Percentiles rank a stretch among this genome's conserved stretches.
phyloP scores from a whole-genome alignment of 83 land plant genomes.

The Larix sibirica region DNA sequence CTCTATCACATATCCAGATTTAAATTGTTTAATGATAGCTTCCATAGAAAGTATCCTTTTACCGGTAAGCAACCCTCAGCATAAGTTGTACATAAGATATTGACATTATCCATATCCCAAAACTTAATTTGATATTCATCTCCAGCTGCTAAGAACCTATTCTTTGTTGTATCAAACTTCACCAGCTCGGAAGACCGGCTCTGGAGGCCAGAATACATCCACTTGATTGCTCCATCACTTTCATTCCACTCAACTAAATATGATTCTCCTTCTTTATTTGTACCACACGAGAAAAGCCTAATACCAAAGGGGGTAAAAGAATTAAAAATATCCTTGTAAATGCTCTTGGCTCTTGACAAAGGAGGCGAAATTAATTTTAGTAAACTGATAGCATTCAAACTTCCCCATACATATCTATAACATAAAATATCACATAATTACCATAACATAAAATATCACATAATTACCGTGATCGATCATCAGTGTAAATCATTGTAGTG shows the following conservation, averaged over 20 bases:
- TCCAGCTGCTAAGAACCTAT: conserved; percentile 69
- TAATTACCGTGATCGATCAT: conserved; percentile 23
- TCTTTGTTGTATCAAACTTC: conserved; percentile 69
- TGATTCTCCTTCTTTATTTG: conserved; percentile 70
- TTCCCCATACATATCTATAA: too few relatives aligned
- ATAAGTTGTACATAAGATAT: conserved; percentile 42
- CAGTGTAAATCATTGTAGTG: conserved; percentile 75
- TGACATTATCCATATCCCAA: conserved; percentile 75
- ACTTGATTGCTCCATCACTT: conserved; percentile 64
- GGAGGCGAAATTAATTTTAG: background rate
- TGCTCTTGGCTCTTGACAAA: too few relatives aligned
- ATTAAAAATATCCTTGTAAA: too few relatives aligned
- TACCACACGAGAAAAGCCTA: conserved; percentile 84
- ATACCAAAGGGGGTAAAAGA: background rate
- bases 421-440: too few relatives aligned
- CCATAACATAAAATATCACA: too few relatives aligned
- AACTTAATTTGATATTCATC: conserved; percentile 66
- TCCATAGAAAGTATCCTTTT: background rate
- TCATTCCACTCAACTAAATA: conserved; percentile 63
- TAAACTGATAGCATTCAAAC: too few relatives aligned
- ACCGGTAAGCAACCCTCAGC: conserved; percentile 68
- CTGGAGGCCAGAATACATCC: conserved; percentile 55
- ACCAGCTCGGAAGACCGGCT: conserved; percentile 47
- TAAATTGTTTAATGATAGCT: background rate
- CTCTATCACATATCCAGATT: background rate